phyloP scores from a whole-genome alignment of 1,284 basidiomycete genomes.

The Ganoderma sinense region DNA sequence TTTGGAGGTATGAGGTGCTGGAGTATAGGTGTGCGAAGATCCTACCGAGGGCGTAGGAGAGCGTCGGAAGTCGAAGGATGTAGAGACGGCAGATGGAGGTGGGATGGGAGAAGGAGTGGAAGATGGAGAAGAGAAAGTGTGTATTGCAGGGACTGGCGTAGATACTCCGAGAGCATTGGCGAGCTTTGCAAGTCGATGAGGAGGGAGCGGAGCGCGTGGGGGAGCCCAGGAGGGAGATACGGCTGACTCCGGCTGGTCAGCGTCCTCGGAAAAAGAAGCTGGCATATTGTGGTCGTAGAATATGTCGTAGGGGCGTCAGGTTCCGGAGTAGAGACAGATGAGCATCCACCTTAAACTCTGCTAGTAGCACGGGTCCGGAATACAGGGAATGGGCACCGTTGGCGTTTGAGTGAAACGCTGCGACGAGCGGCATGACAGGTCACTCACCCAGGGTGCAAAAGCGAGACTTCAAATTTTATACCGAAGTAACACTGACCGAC shows the following conservation, averaged over 20 bases:
- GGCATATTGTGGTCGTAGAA: constrained; percentile 38
- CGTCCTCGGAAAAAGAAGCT: constrained; percentile 30
- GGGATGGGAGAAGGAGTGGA: constrained; percentile 40
- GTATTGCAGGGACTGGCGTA: constrained; percentile 67
- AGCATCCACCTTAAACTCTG: constrained; percentile 18
- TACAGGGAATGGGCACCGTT: neutral
- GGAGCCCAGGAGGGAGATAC: constrained; percentile 55
- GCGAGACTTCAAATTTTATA: neutral
- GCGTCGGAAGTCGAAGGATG: constrained; percentile 50
- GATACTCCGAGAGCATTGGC: constrained; percentile 84
- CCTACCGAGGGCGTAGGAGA: constrained; percentile 63
- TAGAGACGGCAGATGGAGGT: constrained; percentile 43
- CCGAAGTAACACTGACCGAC: neutral
- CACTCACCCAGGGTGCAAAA: constrained; percentile 7
- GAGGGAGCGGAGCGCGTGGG: constrained; percentile 74
- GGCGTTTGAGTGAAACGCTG: neutral
- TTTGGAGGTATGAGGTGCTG: constrained; percentile 58
- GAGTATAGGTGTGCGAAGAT: constrained; percentile 48
- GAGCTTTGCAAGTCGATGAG: constrained; percentile 78
- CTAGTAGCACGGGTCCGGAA: neutral
- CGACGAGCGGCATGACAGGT: neutral
- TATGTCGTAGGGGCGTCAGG: constrained; percentile 13
- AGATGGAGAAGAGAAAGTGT: constrained; percentile 41
- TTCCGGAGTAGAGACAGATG: neutral
- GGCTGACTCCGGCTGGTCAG: constrained; percentile 34